Evolutionary conservation across 176 grass and related monocot genomes (phyloP).

Genomic region (Musa itinerans): DNA sequence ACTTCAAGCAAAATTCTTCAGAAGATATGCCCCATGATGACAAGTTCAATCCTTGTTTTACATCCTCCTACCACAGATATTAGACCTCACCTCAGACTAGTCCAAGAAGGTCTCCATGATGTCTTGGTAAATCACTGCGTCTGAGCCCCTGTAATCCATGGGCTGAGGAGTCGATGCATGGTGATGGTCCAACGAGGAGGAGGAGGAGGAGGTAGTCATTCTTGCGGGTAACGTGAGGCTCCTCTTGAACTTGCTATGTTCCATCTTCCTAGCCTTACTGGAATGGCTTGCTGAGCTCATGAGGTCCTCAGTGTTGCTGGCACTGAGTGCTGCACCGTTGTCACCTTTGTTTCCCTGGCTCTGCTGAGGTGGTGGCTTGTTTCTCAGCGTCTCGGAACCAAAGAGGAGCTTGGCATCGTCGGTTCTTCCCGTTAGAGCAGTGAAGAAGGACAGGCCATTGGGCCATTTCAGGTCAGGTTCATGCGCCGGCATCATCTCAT

Average conservation of each 20-base stretch:
- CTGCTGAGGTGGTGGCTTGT: neutral
- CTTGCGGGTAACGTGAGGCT: slow-evolving; percentile 87
- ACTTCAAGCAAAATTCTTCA: neutral
- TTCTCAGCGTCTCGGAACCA: slow-evolving; percentile 2
- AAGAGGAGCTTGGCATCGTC: slow-evolving; percentile 69
- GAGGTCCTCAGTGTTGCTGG: slow-evolving; percentile 58
- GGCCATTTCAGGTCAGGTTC: slow-evolving; percentile 64
- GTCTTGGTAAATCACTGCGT: slow-evolving; percentile 79
- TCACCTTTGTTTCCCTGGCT: neutral
- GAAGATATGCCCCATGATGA: neutral
- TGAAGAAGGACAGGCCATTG: slow-evolving; percentile 86
- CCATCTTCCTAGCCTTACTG: slow-evolving; percentile 56
- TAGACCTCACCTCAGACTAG: neutral
- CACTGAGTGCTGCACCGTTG: neutral
- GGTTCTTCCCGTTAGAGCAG: slow-evolving; percentile 58
- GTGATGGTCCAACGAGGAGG: slow-evolving; percentile 16
- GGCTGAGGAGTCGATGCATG: slow-evolving; percentile 13
- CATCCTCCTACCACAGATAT: neutral
- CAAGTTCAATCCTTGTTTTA: neutral
- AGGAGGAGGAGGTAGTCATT: slow-evolving; percentile 42
- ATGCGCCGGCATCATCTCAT: slow-evolving; percentile 40
- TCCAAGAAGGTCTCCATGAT: slow-evolving; percentile 98
- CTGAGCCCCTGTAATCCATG: slow-evolving; percentile 75
- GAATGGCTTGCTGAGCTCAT: slow-evolving; percentile 71
- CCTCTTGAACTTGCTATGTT: slow-evolving; percentile 76